Base-by-base conservation (phyloP, 306 rosid genomes). In the Citrullus amarus region DNA sequence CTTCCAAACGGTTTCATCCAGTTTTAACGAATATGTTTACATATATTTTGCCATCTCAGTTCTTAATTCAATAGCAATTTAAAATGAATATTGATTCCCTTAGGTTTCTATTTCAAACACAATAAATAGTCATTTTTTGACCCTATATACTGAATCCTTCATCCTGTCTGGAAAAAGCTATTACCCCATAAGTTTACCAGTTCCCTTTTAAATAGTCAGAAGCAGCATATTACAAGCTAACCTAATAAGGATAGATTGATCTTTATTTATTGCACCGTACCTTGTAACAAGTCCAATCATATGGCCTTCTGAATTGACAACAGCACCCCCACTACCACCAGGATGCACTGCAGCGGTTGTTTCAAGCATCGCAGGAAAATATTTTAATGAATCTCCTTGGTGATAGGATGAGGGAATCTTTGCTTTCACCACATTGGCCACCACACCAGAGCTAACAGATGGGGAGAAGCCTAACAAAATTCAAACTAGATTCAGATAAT, bases 251-350 rank as follows among this genome's bases (percentile, higher is more conserved):
- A 9, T 20, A 9, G 36, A 22, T 70, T 70, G 75, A 41, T 14
- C 20, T 71, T 71, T 71, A 25, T 25, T 46, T 71, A 13, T 22
- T 28, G n/a, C 67, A 92, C 98, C 10, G 12, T 78, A 95, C 98
- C 98, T 95, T 55, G 99, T 92, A 77, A 95, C 96, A 75, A 92
- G 89, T 79, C 98, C 97, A 82, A 95, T 92, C 97, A 92, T 89
- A 86, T 80, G 91, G 78, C 97, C 99, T 38, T 88, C 90, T 32
- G 88, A 85, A 87, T 95, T 87, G 77, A 95, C 85, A 58, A 95
- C 93, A 80, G 97, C 93, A 48, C 97, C 99, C 66, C 99, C 97
- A 86, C 99, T 95, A 83, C 96, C 90, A 68, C 99, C 99, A 17
- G 99, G 97, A 84, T 92, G 97, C 87, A 95, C 91, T 75, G 97